Evolutionary conservation across 208 protist genomes (phyloP).

Genomic region (Endotrypanum monterogeii): DNA sequence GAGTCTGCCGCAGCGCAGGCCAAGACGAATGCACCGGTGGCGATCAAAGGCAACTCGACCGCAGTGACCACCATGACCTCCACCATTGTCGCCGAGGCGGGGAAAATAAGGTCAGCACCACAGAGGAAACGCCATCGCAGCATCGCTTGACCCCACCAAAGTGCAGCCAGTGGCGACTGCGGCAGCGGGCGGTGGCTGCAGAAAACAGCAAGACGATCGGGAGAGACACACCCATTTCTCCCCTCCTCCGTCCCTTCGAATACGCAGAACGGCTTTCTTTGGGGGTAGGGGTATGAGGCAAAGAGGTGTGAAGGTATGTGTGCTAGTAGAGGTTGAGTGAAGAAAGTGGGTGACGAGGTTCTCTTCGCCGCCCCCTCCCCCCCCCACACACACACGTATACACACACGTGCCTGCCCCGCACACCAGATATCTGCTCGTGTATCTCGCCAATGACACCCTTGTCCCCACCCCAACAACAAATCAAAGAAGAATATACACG

Average conservation of each 20-base stretch:
- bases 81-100: background rate
- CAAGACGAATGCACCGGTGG: slow-evolving; percentile 7
- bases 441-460: too few relatives aligned
- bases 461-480: too few relatives aligned
- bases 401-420: background rate
- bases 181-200: background rate
- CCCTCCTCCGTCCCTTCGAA: background rate
- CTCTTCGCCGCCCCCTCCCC: background rate
- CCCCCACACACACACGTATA: background rate
- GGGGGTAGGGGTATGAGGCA: background rate
- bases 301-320: background rate
- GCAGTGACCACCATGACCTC: background rate
- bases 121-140: slow-evolving; percentile 8
- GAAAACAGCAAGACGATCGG: background rate
- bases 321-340: too few relatives aligned
- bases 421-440: too few relatives aligned
- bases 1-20: slow-evolving; percentile 29
- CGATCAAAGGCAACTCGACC: background rate
- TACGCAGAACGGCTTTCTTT: background rate
- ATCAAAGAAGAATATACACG: too few relatives aligned
- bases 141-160: background rate
- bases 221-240: background rate
- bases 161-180: background rate
- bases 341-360: too few relatives aligned
- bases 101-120: background rate